Percentiles rank a stretch among this genome's conserved stretches.
These are phyloP conservation scores for Aspergillus intermedius DNA, from an alignment of 2,329 filamentous ascomycete species.

Conservation along the genomic window DNA sequence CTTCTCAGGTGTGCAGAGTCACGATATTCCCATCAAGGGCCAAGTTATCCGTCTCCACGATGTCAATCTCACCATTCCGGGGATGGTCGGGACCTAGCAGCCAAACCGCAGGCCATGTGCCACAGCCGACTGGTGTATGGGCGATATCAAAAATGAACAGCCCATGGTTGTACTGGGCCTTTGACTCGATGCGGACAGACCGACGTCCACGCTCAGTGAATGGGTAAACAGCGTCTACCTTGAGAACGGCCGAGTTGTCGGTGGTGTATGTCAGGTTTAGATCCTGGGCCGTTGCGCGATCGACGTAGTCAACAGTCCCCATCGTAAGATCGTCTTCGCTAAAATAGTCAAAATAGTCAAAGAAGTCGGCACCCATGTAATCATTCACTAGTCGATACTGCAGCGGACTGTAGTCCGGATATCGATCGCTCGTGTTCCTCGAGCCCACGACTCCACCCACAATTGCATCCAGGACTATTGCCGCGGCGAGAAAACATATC, in stretches of 20 bases:
- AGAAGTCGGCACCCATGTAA: constrained; percentile 34
- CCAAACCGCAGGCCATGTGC: not conserved
- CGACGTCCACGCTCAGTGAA: not conserved
- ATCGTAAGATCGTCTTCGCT: constrained; percentile 33
- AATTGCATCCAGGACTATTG: not conserved
- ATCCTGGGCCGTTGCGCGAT: not conserved
- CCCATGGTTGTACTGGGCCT: not conserved
- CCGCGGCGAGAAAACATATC: not conserved
- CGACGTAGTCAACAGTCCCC: constrained; percentile 40
- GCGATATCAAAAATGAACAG: not conserved
- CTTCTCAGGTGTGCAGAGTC: not conserved
- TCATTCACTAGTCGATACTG: constrained; percentile 33
- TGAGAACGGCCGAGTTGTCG: not conserved
- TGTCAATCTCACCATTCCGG: not conserved
- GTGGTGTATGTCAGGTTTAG: not conserved
- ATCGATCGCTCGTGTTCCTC: not conserved
- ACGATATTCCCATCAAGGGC: not conserved
- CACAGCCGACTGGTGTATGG: not conserved
- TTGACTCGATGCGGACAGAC: not conserved
- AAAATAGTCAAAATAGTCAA: constrained; percentile 40
- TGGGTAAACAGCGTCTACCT: not conserved
- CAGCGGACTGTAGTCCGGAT: constrained; percentile 11
- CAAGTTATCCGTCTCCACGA: not conserved
- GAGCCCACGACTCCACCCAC: not conserved
- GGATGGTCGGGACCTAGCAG: not conserved